phyloP scores from a whole-genome alignment of 495 filamentous ascomycete genomes.

The Bryoglossum gracile region DNA sequence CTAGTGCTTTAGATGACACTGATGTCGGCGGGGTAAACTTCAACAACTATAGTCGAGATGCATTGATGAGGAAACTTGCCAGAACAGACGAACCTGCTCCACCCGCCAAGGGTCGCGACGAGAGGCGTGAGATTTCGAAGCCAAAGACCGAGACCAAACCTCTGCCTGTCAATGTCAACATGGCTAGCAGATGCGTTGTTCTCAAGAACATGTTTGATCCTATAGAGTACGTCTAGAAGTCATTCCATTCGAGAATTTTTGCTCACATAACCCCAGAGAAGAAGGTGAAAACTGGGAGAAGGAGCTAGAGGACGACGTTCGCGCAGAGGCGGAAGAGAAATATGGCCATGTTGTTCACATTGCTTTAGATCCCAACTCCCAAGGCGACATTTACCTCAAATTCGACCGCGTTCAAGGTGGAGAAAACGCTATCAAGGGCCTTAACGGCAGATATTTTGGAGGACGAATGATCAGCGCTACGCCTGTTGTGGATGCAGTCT shows the following conservation, averaged over 20 bases:
- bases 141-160: slow-evolving; percentile 77
- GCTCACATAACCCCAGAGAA: no score
- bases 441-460: slow-evolving; percentile 95
- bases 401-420: slow-evolving; percentile 92
- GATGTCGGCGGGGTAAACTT: slow-evolving; percentile 98
- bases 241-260: no score
- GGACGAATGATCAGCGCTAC: slow-evolving; percentile 84
- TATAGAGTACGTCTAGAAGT: slow-evolving; percentile 60
- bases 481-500: slow-evolving; percentile 95
- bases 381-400: slow-evolving; percentile 97
- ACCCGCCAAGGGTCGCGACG: slow-evolving; percentile 50
- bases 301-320: slow-evolving; percentile 90
- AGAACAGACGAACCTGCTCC: slow-evolving; percentile 80
- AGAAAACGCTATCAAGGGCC: slow-evolving; percentile 93
- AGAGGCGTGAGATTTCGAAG: slow-evolving; percentile 63
- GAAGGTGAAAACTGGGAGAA: slow-evolving; percentile 84
- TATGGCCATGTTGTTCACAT: slow-evolving; percentile 99
- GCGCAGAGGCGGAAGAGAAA: slow-evolving; percentile 86
- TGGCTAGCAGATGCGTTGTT: slow-evolving; percentile 90
- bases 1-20: slow-evolving; percentile 94
- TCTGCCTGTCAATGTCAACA: slow-evolving; percentile 77
- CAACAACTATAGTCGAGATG: slow-evolving; percentile 96
- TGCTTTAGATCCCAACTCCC: slow-evolving; percentile 83
- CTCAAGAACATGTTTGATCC: slow-evolving; percentile 95
- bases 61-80: slow-evolving; percentile 95